Base-by-base conservation (phyloP, 768 basidiomycete genomes). In the Calocera cornea region DNA sequence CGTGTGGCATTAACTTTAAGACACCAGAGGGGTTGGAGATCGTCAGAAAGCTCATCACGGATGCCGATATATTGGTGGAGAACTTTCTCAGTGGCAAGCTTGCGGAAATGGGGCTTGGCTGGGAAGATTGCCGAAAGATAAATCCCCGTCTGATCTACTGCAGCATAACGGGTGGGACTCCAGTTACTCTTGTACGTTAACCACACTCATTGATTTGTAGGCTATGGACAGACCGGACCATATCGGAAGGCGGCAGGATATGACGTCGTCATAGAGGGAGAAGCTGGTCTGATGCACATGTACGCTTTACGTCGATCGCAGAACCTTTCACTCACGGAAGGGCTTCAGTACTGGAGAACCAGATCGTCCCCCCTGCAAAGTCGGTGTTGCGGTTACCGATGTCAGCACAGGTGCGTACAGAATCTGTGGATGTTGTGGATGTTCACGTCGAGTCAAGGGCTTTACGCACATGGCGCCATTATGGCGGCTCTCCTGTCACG, bases 221-320 rank as follows among this genome's bases (percentile, higher is more conserved):
- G 88, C 17, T 90, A 90, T 70, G 88, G 88, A 0, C 95, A 97
- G 72, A 93, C 90, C 0, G 95, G 95, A 1, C 95, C 95, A 10
- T 97, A 87, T 72, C 81, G 87, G 65, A 80, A 84, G 65, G 84
- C 87, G 22, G 87, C 94, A 19, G 94, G 94, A 16, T 95, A 95
- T 76, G 92, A 93, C 75, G 93, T 93, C 29, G 76, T 77, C n/a
- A 86, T 90, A 31, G 89, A 93, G 74, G 93, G 86, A 1, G 93
- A 95, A 76, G 92, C 94, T 36, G 95, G 95, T 11, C 78, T 95
- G 64, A 94, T 94, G 92, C 91, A 94, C 76, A 94, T 94, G 88
- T 91, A 47, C 69, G 86, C 79, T 54, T 70, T 34, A 11, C 36
- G 3, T 36, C n/a, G 36, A 64, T 44, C 2, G 36, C 22, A 29